Conservation (phyloP, 148 eudicot genomes). For the Vaccinium myrtillus region DNA sequence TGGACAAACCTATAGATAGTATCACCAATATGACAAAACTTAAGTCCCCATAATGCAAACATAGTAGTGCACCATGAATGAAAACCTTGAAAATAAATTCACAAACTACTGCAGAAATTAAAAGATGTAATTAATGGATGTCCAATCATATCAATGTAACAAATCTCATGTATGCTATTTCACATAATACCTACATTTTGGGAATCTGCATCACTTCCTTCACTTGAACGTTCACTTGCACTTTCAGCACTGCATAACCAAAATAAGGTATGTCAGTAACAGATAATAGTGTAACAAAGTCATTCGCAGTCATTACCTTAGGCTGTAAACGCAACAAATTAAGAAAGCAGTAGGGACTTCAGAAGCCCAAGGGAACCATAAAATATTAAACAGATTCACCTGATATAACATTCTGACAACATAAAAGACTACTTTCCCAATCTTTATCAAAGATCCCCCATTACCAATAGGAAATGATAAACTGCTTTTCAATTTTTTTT, state of each 20-base stretch:
- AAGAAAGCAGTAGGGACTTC: neutral
- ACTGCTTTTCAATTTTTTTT: neutral
- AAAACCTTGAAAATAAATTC: neutral
- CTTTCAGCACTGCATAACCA: conserved; percentile 70
- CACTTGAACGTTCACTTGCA: conserved; percentile 91
- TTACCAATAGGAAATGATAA: neutral
- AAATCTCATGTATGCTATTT: neutral
- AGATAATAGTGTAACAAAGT: neutral
- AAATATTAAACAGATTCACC: neutral
- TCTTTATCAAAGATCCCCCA: neutral
- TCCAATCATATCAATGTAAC: neutral
- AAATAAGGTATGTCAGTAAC: conserved; percentile 5
- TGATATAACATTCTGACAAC: neutral
- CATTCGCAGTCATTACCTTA: neutral
- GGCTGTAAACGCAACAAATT: neutral
- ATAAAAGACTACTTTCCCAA: neutral
- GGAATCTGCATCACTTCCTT: conserved; percentile 93
- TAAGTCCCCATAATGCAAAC: neutral
- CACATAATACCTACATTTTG: conserved; percentile 65
- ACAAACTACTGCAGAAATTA: conserved; percentile 6
- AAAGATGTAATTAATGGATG: neutral
- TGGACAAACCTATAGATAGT: neutral
- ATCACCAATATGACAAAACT: neutral
- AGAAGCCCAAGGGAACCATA: neutral
- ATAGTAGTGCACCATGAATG: neutral